Conservation (phyloP, 2,329 filamentous ascomycete genomes). For the Scedosporium boydii region DNA sequence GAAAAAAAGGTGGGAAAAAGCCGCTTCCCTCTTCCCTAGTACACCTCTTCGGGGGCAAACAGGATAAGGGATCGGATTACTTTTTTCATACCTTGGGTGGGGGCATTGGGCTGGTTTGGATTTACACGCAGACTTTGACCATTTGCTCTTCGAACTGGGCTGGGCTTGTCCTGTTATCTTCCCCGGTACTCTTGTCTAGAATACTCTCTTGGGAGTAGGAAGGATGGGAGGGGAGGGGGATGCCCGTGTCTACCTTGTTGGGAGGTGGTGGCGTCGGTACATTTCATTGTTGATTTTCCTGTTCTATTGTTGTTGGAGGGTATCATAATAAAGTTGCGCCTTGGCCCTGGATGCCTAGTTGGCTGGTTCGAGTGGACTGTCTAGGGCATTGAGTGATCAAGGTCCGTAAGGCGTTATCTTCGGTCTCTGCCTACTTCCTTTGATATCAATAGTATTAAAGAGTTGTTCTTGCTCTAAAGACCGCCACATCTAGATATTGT, state of each 20-base stretch:
- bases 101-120: constrained; percentile 5
- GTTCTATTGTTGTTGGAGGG: constrained; percentile 1
- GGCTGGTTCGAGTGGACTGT: too few species aligned
- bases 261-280: constrained; percentile 33
- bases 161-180: constrained; percentile 24
- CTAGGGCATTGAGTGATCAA: too few species aligned
- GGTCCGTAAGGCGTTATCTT: too few species aligned
- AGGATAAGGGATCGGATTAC: constrained; percentile 25
- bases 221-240: constrained; percentile 16
- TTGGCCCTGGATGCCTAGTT: background rate
- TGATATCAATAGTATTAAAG: too few species aligned
- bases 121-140: constrained; percentile 23
- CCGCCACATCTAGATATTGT: too few species aligned
- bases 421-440: too few species aligned
- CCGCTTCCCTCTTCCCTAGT: background rate
- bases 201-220: background rate
- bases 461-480: too few species aligned
- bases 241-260: constrained; percentile 16
- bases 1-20: constrained; percentile 11
- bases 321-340: background rate
- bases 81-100: constrained; percentile 8
- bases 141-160: constrained; percentile 30
- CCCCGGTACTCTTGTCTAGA: background rate
- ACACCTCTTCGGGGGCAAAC: constrained; percentile 5
- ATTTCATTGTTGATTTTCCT: constrained; percentile 17